These are phyloP conservation scores for Zygosaccharomyces pseudorouxii DNA, from an alignment of 805 yeast genomes.

Conservation along the genomic window DNA sequence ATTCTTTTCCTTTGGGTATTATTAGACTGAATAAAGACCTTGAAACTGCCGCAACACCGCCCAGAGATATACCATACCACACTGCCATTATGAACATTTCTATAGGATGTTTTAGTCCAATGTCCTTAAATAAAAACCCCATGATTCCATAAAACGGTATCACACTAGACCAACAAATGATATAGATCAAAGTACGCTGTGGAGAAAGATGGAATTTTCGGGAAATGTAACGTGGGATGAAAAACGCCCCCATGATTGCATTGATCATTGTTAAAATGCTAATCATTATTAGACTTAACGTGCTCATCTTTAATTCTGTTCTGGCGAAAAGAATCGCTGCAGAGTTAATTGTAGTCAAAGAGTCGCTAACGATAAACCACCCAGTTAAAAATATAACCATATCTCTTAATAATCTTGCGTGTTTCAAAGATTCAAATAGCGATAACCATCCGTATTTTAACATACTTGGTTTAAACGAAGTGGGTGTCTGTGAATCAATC, in stretches of 20 bases:
- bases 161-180: conserved; percentile 56
- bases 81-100: conserved; percentile 68
- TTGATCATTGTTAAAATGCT: conserved; percentile 62
- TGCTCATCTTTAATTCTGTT: conserved; percentile 62
- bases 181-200: conserved; percentile 45
- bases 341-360: conserved; percentile 71
- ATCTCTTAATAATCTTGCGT: conserved; percentile 57
- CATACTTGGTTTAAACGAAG: conserved; percentile 7
- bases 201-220: conserved; percentile 40
- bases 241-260: conserved; percentile 63
- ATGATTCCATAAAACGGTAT: conserved; percentile 70
- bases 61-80: conserved; percentile 73
- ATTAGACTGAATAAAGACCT: conserved; percentile 63
- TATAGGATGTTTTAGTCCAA: conserved; percentile 58
- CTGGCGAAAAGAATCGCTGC: conserved; percentile 75
- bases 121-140: conserved; percentile 50
- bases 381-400: conserved; percentile 62
- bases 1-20: conserved; percentile 71
- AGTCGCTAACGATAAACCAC: conserved; percentile 75
- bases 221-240: conserved; percentile 45
- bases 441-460: conserved; percentile 60
- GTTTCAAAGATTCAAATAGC: conserved; percentile 49
- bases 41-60: conserved; percentile 66
- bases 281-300: conserved; percentile 57
- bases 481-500: neutral